phyloP scores from a whole-genome alignment of 1,139 yeast species.

The Candida freyschussii region DNA sequence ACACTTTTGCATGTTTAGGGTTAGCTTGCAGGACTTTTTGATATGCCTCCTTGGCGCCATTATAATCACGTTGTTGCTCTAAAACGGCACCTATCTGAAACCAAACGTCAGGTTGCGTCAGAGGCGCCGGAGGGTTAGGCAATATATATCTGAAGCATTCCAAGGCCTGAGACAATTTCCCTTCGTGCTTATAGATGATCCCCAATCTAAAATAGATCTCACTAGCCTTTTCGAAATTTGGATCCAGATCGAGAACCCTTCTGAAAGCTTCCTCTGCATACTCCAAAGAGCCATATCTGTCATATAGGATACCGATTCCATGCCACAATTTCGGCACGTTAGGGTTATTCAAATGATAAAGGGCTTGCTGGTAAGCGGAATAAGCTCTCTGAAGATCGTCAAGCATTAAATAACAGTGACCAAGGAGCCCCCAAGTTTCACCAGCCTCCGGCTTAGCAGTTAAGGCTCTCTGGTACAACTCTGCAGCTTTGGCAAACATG shows the following conservation, averaged over 20 bases:
- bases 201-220: slow-evolving; percentile 96
- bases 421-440: slow-evolving; percentile 95
- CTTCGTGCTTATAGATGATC: slow-evolving; percentile 94
- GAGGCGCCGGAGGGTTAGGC: slow-evolving; percentile 88
- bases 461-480: slow-evolving; percentile 82
- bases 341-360: slow-evolving; percentile 85
- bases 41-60: slow-evolving; percentile 90
- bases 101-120: slow-evolving; percentile 97
- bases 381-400: slow-evolving; percentile 95
- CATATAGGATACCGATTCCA: slow-evolving; percentile 94
- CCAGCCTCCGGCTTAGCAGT: slow-evolving; percentile 83
- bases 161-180: slow-evolving; percentile 77
- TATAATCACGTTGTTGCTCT: slow-evolving; percentile 90
- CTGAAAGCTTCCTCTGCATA: slow-evolving; percentile 98
- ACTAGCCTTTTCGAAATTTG: slow-evolving; percentile 91
- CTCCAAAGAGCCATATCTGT: slow-evolving; percentile 90
- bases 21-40: slow-evolving; percentile 86
- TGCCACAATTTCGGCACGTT: slow-evolving; percentile 98
- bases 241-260: slow-evolving; percentile 90
- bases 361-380: slow-evolving; percentile 93
- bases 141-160: slow-evolving; percentile 93
- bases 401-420: slow-evolving; percentile 95
- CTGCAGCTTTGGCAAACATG: slow-evolving; percentile 90
- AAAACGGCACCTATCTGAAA: slow-evolving; percentile 95
- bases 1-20: slow-evolving; percentile 91